phyloP scores from a whole-genome alignment of 345 rosid genomes.

The Citrus cavaleriei region DNA sequence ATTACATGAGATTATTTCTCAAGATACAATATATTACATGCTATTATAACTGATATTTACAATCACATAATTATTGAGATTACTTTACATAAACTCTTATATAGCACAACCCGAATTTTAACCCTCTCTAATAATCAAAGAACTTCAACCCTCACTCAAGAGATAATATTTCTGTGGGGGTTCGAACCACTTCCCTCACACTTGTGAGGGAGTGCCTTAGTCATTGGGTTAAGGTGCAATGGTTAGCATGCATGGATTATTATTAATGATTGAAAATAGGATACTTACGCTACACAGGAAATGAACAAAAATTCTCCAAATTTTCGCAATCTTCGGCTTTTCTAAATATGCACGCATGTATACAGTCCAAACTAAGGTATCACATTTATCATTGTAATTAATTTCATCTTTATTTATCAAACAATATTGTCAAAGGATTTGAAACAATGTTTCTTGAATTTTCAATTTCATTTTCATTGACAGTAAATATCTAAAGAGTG shows the following conservation, averaged over 20 bases:
- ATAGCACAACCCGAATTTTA: rapidly evolving
- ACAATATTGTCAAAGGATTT: not conserved
- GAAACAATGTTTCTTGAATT: not conserved
- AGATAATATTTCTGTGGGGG: rapidly evolving
- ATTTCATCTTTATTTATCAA: not conserved
- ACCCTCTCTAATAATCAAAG: rapidly evolving
- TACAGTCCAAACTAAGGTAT: not conserved
- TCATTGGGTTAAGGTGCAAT: rapidly evolving
- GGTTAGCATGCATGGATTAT: not conserved
- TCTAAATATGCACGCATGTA: not conserved
- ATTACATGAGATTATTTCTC: too few species aligned
- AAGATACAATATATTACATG: too few species aligned
- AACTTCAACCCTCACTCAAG: rapidly evolving
- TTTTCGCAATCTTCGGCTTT: not conserved
- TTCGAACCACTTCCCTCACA: rapidly evolving
- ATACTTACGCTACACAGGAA: not conserved
- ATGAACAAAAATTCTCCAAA: not conserved
- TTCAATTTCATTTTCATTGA: not conserved
- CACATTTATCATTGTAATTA: not conserved
- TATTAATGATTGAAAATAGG: not conserved
- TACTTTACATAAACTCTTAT: too few species aligned
- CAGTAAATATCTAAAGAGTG: not conserved
- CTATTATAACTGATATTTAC: rapidly evolving
- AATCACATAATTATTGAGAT: too few species aligned
- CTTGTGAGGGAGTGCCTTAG: too few species aligned